Evolutionary conservation across 441 rosid species (phyloP).

Genomic region (Jatropha podagrica): DNA sequence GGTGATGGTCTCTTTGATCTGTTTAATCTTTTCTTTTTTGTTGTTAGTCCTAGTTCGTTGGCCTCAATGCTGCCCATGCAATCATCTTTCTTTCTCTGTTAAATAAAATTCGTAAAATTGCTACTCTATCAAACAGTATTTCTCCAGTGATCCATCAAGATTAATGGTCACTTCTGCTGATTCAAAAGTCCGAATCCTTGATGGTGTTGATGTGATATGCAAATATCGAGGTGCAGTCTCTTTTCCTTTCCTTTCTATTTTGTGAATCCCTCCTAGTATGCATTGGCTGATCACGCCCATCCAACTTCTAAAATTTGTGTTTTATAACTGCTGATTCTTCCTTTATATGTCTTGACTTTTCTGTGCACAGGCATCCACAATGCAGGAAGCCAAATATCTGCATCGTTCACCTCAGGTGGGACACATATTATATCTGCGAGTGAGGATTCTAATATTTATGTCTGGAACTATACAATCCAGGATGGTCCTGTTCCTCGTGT

Average conservation of each 20-base stretch:
- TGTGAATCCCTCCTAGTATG: neutral
- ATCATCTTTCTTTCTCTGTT: neutral
- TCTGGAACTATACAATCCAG: slow-evolving; percentile 59
- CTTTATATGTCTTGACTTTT: neutral
- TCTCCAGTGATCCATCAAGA: slow-evolving; percentile 65
- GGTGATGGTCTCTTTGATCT: slow-evolving; percentile 37
- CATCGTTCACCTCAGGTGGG: slow-evolving; percentile 73
- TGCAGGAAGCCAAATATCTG: slow-evolving; percentile 63
- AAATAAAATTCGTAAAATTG: neutral
- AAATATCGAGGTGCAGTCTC: slow-evolving; percentile 44
- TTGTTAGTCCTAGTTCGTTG: neutral
- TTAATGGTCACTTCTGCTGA: slow-evolving; percentile 88
- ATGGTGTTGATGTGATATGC: slow-evolving; percentile 65
- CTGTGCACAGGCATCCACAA: slow-evolving; percentile 40
- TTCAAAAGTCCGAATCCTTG: slow-evolving; percentile 75
- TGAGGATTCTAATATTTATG: slow-evolving; percentile 66
- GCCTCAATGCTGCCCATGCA: neutral
- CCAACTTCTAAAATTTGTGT: neutral
- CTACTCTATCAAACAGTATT: slow-evolving; percentile 51
- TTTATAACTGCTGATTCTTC: neutral
- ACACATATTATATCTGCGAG: slow-evolving; percentile 73
- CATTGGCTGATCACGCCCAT: neutral
- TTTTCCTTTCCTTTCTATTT: neutral
- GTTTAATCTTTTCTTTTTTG: neutral
- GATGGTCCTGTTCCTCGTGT: slow-evolving; percentile 33